Evolutionary conservation across 1,284 basidiomycete species (phyloP).

Genomic region (Cystobasidium slooffiae): DNA sequence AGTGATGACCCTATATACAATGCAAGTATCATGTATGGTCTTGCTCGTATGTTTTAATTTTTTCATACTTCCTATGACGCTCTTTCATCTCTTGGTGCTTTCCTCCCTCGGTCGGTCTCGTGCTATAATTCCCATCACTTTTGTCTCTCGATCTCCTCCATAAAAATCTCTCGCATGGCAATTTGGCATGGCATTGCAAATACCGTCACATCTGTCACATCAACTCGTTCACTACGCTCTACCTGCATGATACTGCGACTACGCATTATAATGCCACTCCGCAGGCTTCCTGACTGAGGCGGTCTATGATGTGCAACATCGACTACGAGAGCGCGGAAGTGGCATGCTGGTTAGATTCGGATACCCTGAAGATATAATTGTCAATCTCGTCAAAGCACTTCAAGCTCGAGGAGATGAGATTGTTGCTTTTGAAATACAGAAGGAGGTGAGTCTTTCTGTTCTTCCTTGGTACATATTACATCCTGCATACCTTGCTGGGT

Average conservation of each 20-base stretch:
- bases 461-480: too few species aligned
- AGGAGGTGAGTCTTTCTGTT: slow-evolving; percentile 59
- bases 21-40: too few species aligned
- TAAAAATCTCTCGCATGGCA: background rate
- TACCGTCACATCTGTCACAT: too few species aligned
- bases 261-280: slow-evolving; percentile 24
- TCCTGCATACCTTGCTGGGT: too few species aligned
- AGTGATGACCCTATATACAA: too few species aligned
- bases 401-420: slow-evolving; percentile 57
- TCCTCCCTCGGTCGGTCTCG: background rate
- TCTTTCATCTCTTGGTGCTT: background rate
- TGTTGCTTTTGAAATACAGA: slow-evolving; percentile 60
- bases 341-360: slow-evolving; percentile 63
- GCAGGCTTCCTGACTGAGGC: slow-evolving; percentile 61
- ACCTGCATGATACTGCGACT: too few species aligned
- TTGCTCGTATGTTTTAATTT: background rate
- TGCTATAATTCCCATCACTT: too few species aligned
- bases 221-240: too few species aligned
- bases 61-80: background rate
- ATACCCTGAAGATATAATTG: slow-evolving; percentile 59
- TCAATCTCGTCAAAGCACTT: slow-evolving; percentile 57
- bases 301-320: slow-evolving; percentile 61
- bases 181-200: background rate
- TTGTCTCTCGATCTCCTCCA: background rate
- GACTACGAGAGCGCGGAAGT: slow-evolving; percentile 58